These are phyloP conservation scores for Dipteronia dyeriana DNA, from an alignment of 345 rosid species.

Conservation along the genomic window DNA sequence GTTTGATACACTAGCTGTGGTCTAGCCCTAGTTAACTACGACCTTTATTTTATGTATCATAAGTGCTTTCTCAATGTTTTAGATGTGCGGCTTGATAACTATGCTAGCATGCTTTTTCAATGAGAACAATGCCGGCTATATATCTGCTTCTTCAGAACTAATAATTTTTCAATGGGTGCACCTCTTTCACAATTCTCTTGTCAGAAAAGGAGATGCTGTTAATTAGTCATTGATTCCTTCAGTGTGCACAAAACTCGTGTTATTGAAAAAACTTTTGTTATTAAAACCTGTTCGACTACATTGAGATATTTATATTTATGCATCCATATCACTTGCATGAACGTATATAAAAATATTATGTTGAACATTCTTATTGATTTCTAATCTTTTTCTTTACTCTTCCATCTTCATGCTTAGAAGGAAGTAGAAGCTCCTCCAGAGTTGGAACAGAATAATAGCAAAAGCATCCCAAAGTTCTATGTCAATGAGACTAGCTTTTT, in stretches of 20 bases:
- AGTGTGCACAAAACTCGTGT: neutral
- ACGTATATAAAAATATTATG: neutral
- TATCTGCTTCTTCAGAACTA: neutral
- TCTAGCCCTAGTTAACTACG: no score
- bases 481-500: slow-evolving; percentile 56
- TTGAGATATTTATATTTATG: neutral
- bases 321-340: neutral
- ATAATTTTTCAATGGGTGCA: neutral
- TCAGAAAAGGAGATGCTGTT: neutral
- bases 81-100: neutral
- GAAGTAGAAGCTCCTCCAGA: slow-evolving; percentile 35
- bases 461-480: slow-evolving; percentile 34
- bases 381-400: slow-evolving; percentile 18
- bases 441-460: slow-evolving; percentile 19
- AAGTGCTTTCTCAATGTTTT: neutral
- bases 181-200: neutral
- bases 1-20: neutral
- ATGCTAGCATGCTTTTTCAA: neutral
- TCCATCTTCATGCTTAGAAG: slow-evolving; percentile 26
- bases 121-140: neutral
- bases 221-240: slow-evolving; percentile 6
- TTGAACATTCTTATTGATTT: slow-evolving; percentile 2
- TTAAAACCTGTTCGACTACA: neutral
- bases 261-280: neutral
- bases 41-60: no score